phyloP scores from a whole-genome alignment of 805 yeast species.

The Schwanniomyces sp. region DNA sequence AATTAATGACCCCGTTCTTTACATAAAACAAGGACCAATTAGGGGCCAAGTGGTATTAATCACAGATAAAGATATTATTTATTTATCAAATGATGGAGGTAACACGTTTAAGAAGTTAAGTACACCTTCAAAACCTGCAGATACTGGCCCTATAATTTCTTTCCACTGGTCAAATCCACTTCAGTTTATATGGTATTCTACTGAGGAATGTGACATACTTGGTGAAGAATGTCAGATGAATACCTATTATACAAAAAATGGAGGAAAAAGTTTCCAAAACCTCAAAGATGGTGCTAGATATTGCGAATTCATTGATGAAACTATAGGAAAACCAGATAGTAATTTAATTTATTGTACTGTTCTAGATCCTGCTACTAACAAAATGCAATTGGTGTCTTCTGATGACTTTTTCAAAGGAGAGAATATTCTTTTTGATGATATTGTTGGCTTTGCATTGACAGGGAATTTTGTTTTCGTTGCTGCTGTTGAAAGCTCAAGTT shows the following conservation, averaged over 20 bases:
- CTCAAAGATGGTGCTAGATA: conserved; percentile 51
- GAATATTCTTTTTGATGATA: conserved; percentile 48
- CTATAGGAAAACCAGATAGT: conserved; percentile 31
- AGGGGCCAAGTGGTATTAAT: conserved; percentile 57
- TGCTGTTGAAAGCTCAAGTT: conserved; percentile 41
- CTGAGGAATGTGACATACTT: conserved; percentile 48
- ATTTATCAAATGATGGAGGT: conserved; percentile 69
- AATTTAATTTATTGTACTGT: conserved; percentile 68
- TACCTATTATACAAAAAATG: conserved; percentile 65
- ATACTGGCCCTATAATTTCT: conserved; percentile 41
- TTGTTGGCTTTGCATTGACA: conserved; percentile 72
- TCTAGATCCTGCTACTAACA: conserved; percentile 27
- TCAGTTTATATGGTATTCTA: conserved; percentile 70
- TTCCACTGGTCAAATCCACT: conserved; percentile 61
- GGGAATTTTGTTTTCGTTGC: conserved; percentile 78
- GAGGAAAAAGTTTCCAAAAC: conserved; percentile 61
- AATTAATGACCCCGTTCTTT: conserved; percentile 30
- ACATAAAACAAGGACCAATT: conserved; percentile 50
- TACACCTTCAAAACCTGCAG: conserved; percentile 52
- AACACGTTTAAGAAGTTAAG: conserved; percentile 44
- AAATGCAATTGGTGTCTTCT: conserved; percentile 44
- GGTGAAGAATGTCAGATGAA: conserved; percentile 47
- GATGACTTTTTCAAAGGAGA: conserved; percentile 51
- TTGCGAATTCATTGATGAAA: conserved; percentile 68
- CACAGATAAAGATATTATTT: conserved; percentile 50